A percentile compares a stretch with the other conserved stretches of the same genome.
Conservation (phyloP, 2,329 filamentous ascomycete genomes). For the Coniochaeta sp. region DNA sequence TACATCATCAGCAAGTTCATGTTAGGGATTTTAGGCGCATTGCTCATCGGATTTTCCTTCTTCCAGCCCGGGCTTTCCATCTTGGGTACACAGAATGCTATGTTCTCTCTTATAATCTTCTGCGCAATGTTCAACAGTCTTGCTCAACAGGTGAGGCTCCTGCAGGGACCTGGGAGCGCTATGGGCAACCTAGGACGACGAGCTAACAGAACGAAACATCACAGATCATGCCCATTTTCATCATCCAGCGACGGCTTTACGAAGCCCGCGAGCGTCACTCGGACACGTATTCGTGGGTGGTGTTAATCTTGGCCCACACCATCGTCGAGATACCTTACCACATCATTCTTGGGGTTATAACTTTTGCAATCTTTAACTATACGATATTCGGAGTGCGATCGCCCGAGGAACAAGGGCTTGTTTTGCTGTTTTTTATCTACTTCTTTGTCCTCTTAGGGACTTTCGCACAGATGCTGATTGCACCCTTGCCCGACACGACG, state of each 20-base stretch:
- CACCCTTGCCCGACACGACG: conserved; percentile 56
- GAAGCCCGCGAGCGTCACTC: conserved; percentile 60
- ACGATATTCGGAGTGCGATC: conserved; percentile 48
- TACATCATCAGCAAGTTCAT: conserved; percentile 68
- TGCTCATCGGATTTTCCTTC: conserved; percentile 63
- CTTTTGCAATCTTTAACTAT: conserved; percentile 61
- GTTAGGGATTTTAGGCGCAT: conserved; percentile 23
- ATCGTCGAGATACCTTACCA: conserved; percentile 64
- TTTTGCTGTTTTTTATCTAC: conserved; percentile 58
- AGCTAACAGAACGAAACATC: neutral
- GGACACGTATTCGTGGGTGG: conserved; percentile 59
- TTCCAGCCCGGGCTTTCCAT: conserved; percentile 48
- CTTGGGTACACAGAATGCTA: conserved; percentile 58
- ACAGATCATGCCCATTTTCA: conserved; percentile 59
- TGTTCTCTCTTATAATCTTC: conserved; percentile 61
- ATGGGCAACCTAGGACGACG: neutral
- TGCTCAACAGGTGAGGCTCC: conserved; percentile 32
- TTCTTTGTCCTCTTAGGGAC: conserved; percentile 59
- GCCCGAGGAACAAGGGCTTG: conserved; percentile 35
- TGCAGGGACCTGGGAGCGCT: neutral
- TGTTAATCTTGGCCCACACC: conserved; percentile 59
- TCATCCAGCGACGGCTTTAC: conserved; percentile 58
- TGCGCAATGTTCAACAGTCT: conserved; percentile 56
- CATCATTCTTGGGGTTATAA: conserved; percentile 50
- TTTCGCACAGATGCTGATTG: conserved; percentile 56